Base-by-base conservation (phyloP, 2,329 filamentous ascomycete genomes). In the Tolypocladium endophyticum region DNA sequence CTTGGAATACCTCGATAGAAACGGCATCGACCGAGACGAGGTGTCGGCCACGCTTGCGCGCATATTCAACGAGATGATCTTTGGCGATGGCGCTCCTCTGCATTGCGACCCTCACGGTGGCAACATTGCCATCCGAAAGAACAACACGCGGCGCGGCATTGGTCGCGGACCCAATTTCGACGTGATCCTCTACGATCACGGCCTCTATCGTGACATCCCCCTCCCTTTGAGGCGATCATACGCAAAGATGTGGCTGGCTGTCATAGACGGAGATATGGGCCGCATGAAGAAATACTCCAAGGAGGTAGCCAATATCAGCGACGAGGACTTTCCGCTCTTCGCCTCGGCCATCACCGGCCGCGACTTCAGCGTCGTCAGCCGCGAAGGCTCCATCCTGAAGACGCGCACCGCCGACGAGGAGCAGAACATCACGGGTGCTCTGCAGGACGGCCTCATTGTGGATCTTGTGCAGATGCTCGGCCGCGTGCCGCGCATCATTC, bases 51-150 rank as follows among this genome's bases (percentile, higher is more conserved):
- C 92, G 0, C 79, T 99, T 4, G 88, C 94, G 0, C 86, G 87
- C 61, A 91, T 99, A 61, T 99, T 99, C 81, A 99, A 99, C 78
- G 92, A 97, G 72, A 99, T 99, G 94, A 97, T 99, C 66, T 99
- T 99, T 65, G 92, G 93, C 56, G 84, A 87, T 58, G 83, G 87
- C 61, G 93, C 93, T 0, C 92, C 94, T 0, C 77, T 99, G 45
- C 94, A 99, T 76, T 99, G 94, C 75, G 94, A 99, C 70, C 94
- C 94, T 0, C 94, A 99, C 70, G 94, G 92, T 55, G 94, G 94
- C 54, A 99, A 99, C 70, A 88, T 99, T 59, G 92, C 94, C 28
- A 91, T 99, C 62, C 87, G 92, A 50, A 86, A 90, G 71, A 94
- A 93, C 69, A 72, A 80, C 9, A 75, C 72, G 20, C 79, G 83